Evolutionary conservation across 192 early-diverging fungal genomes (phyloP), one percentile per base, ranked within the genome.

Genomic region (Coemansia sp.): DNA sequence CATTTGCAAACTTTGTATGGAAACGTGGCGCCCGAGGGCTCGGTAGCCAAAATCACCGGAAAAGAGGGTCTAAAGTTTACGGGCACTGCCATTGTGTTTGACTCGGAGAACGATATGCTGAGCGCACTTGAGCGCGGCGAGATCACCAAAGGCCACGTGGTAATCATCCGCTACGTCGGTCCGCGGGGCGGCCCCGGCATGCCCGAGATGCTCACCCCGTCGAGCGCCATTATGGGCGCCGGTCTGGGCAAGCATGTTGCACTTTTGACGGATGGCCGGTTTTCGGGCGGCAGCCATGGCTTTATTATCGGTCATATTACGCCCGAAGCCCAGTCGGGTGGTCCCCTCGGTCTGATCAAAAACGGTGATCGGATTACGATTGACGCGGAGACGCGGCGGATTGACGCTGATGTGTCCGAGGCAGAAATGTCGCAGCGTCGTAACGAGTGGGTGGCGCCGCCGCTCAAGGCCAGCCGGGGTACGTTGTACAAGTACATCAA

Each of bases 221-320:
- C 94, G 37, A 89, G 88, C 77, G 95, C 95, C 19, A 95, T 99
- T 74, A 99, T 99, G 97, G 97, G 97, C 43, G 95, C 97, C 4
- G 97, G 97, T 12, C 87, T 99, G 61, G 97, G 97, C 67, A 87
- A 97, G 60, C 91, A 98, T 82, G 96, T 99, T 39, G 95, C 95
- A 1, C 83, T 99, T 52, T 84, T 99, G 48, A 99, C 97, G 11
- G 97, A 99, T 66, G 97, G 97, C 50, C 91, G 96, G 53, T 99
- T 99, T 88, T 97, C 95, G 41, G 97, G 97, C 55, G 97, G 95
- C 22, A 90, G 87, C 76, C 97, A 99, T 80, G 94, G 97, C 35
- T 99, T 99, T 69, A 98, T 99, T 65, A 96, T 99, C 72, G 97
- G 97, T 25, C 97, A 99, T 73, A 94, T 99, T 69, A 91, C 95